Base-by-base conservation (phyloP, 805 yeast species). In the Allodekkera sacchari region DNA sequence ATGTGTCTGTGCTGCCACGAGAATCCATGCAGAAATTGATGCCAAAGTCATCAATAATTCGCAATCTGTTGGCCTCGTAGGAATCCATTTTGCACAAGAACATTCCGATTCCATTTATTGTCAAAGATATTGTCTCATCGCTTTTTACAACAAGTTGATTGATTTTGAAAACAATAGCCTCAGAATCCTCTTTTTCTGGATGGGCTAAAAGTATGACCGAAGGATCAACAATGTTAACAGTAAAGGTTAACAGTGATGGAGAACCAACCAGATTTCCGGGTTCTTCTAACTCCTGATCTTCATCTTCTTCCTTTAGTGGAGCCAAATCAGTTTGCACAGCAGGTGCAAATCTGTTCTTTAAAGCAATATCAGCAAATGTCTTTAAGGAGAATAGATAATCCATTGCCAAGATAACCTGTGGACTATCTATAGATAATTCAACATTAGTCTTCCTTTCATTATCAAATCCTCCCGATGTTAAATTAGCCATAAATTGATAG, bases 11-110 rank as follows among this genome's bases (percentile, higher is more conserved):
- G 0, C 94, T 74, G 5, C 79, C 79, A 27, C 85, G 63, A 7
- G 71, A 65, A 48, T 89, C 96, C 34, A 82, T 58, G 0, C 84
- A 72, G 34, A 83, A 65, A 1, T 87, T 74, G 3, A 85, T 59
- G 1, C 94, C 81, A 54, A 89, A 92, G 45, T 92, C 96, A 53
- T 92, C 96, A 37, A 92, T 65, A 18, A 92, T 69, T 33, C 96
- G 63, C 31, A 87, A 61, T 32, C 78, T 65, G 33, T 67, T 67
- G 8, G 68, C 67, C n/a, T 77, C 78, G 31, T 65, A 67, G 4
- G 70, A 50, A 42, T 78, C 69, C 94, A 92, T 87, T 16, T 64
- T 67, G 28, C 87, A 74, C 37, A 92, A 59, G 47, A 83, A 92
- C 79, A 92, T 74, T 2, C 97, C 96, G 32, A 87, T 73, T 37